Evolutionary conservation across 2,329 filamentous ascomycete genomes (phyloP).

Genomic region (Cytospora leucostoma): DNA sequence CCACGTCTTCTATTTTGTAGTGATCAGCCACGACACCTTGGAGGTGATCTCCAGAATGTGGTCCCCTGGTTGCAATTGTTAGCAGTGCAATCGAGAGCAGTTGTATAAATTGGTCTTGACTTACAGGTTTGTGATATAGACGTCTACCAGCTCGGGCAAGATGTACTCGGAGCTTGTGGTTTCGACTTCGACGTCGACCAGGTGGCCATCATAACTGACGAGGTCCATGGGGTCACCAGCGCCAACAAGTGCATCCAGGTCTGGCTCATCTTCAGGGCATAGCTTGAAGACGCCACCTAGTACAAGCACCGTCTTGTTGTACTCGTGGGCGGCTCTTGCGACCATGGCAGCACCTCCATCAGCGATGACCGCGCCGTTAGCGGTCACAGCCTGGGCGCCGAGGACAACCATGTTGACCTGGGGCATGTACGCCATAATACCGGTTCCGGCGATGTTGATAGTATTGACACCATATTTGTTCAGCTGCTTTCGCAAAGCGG

Average conservation of each 20-base stretch:
- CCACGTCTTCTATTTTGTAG: conserved; percentile 60
- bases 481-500: conserved; percentile 74
- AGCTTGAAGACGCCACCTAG: conserved; percentile 92
- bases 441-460: conserved; percentile 80
- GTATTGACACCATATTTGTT: conserved; percentile 76
- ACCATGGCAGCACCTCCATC: conserved; percentile 82
- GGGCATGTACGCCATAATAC: conserved; percentile 91
- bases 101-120: conserved; percentile 35
- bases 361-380: conserved; percentile 83
- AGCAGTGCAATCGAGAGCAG: not conserved
- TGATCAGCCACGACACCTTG: conserved; percentile 35
- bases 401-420: conserved; percentile 94
- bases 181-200: conserved; percentile 77
- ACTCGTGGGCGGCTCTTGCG: conserved; percentile 79
- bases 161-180: conserved; percentile 84
- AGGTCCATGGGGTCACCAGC: conserved; percentile 80
- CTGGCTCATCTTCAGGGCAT: conserved; percentile 84
- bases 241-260: conserved; percentile 80
- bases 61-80: conserved; percentile 32
- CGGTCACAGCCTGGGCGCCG: conserved; percentile 81
- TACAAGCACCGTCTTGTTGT: conserved; percentile 82
- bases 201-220: conserved; percentile 74
- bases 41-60: conserved; percentile 37
- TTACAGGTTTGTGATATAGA: conserved; percentile 85
- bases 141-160: conserved; percentile 71